A percentile compares a stretch with the other conserved stretches of the same genome.
These are phyloP conservation scores for Beta lomatogona DNA, from an alignment of 179 eudicot genomes.

Conservation along the genomic window DNA sequence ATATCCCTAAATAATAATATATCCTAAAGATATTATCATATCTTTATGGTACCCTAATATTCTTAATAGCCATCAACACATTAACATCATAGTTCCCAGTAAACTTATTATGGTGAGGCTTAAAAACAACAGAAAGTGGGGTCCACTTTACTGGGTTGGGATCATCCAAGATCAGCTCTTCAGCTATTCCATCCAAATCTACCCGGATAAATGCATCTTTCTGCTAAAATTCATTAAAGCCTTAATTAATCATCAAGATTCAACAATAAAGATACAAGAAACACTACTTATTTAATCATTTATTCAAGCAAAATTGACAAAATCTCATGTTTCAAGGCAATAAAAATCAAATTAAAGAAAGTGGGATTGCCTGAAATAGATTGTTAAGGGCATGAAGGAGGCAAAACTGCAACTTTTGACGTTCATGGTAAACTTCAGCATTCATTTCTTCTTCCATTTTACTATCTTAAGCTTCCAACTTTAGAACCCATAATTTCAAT, in stretches of 20 bases:
- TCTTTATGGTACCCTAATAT: too few relatives aligned
- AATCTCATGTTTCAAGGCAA: neutral
- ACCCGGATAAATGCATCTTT: slow-evolving; percentile 68
- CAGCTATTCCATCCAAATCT: slow-evolving; percentile 64
- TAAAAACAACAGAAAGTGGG: slow-evolving; percentile 71
- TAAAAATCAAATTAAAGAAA: neutral
- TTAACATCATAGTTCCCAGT: slow-evolving; percentile 93
- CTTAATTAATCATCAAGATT: slow-evolving; percentile 17
- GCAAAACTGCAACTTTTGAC: slow-evolving; percentile 71
- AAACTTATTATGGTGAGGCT: slow-evolving; percentile 80
- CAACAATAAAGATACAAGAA: neutral
- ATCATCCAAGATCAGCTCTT: slow-evolving; percentile 59
- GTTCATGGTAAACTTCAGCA: slow-evolving; percentile 69
- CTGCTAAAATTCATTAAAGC: slow-evolving; percentile 46
- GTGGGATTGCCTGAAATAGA: slow-evolving; percentile 65
- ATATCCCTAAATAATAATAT: too few relatives aligned
- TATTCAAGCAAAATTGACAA: too few relatives aligned
- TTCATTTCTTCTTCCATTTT: slow-evolving; percentile 34
- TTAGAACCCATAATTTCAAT: slow-evolving; percentile 3
- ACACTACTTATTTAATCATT: too few relatives aligned
- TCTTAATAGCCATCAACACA: slow-evolving; percentile 74
- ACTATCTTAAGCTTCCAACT: neutral
- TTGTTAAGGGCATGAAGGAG: slow-evolving; percentile 78
- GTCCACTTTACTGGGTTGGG: slow-evolving; percentile 69
- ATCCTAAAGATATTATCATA: too few relatives aligned